Percentiles rank a stretch among this genome's conserved stretches.
phyloP scores from a whole-genome alignment of 1,284 basidiomycete genomes.

The Trichosporon sp. region DNA sequence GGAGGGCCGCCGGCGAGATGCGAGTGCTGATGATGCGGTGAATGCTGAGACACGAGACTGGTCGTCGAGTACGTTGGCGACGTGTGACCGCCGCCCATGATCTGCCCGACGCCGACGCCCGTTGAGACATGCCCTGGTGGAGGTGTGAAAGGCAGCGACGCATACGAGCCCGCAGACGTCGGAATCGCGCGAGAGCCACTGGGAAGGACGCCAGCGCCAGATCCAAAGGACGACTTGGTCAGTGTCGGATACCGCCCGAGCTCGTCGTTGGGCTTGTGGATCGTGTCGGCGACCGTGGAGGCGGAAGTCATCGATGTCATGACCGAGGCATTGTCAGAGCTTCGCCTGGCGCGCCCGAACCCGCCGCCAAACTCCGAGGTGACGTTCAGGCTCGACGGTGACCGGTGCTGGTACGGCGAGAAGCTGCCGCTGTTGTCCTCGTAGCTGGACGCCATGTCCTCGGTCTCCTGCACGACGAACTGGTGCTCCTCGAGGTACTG shows the following conservation, averaged over 20 bases:
- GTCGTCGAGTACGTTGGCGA: conserved; percentile 15
- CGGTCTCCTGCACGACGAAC: conserved; percentile 15
- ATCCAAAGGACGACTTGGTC: conserved; percentile 17
- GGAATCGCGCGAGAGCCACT: conserved; percentile 18
- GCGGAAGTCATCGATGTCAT: conserved; percentile 38
- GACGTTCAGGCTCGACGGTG: conserved; percentile 8
- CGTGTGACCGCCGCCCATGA: conserved; percentile 18
- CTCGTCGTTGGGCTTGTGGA: conserved; percentile 38
- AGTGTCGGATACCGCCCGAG: conserved; percentile 46
- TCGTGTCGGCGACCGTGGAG: conserved; percentile 27
- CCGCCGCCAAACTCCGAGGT: conserved; percentile 40
- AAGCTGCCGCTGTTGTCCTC: conserved; percentile 5
- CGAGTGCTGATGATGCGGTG: conserved; percentile 6
- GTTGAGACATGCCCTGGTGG: conserved; percentile 14
- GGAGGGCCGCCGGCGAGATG: not conserved
- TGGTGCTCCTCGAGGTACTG: conserved; percentile 19
- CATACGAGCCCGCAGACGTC: conserved; percentile 21
- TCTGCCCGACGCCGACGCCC: conserved; percentile 15
- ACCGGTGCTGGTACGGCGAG: not conserved
- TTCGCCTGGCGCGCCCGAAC: conserved; percentile 28
- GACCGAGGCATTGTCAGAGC: conserved; percentile 44
- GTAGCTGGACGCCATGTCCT: conserved; percentile 14
- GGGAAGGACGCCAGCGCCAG: conserved; percentile 7
- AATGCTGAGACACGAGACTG: conserved; percentile 7
- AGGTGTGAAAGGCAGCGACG: conserved; percentile 18